Evolutionary conservation across 148 eudicot genomes (phyloP), one percentile per base, ranked within the genome.

Genomic region (Fagopyrum homotropicum): DNA sequence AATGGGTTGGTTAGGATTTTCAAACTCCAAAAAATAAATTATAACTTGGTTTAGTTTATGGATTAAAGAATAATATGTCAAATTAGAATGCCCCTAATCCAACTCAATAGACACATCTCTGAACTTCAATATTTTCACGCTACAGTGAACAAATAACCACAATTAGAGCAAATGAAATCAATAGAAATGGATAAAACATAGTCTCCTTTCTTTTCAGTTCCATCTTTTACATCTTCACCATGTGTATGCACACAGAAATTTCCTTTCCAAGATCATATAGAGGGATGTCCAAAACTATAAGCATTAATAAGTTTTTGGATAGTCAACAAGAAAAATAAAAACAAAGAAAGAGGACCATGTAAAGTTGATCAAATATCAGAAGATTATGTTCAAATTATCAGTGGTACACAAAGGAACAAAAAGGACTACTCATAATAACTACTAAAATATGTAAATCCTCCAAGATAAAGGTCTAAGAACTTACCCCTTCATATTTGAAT

Each of bases 401-500:
- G 26, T 22, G 26, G 26, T 22, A 22, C 26, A 22, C 26, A 22
- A 22, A 22, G 6, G 17, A 56, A 17, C 61, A 56, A 17, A 56
- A 0, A n/a, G 26, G 61, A 56, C 7, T n/a, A 17, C 0, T 1
- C 61, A 22, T 22, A 56, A 56, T 56, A 17, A 17, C 9, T 56
- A 17, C 8, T 57, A 17, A 16, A n/a, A 57, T 17, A 6, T 56
- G 63, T 17, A 9, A 57, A 6, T 57, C 63, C 19, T 57, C 63
- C 7, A 4, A 19, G 47, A 66, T 60, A 4, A 8, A 66, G 26
- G 30, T 11, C 9, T 9, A 44, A 63, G 66, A 82, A 83, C 86
- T 77, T 95, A 95, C 98, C 89, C 98, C 97, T 87, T 95, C 98
- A 26, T 85, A 88, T 81, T 88, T 83, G 78, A 95, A 77, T 80